Base-by-base conservation (phyloP, 2,329 filamentous ascomycete species). In the Raffaelea arxii region DNA sequence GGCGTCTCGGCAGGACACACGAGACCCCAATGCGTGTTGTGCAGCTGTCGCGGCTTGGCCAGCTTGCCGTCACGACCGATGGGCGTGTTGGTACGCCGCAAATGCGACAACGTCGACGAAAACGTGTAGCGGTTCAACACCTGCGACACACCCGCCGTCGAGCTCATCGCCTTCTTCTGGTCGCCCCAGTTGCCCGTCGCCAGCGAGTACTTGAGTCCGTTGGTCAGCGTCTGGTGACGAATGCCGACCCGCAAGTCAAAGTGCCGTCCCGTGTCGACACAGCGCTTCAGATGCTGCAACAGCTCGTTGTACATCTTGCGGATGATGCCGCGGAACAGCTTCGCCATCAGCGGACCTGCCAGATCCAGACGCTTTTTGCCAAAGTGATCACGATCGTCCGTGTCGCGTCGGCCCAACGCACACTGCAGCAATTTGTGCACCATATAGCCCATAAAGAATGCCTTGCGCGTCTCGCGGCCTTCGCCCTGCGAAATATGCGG, bases 171-270 rank as follows among this genome's bases (percentile, higher is more conserved):
- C 72, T 97, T 98, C 77, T 97, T 98, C 71, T 98, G 92, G 55
- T 98, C 92, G 60, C 92, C 94, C 94, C 92, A 98, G 67, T 98
- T 98, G 55, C 92, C 92, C 14, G 92, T 98, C 23, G 92, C 91
- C 51, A 98, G 74, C 44, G 92, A 96, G 67, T 98, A 98, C 62
- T 96, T 95, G 54, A 98, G 69, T 43, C 91, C 92, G 60, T 92
- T 94, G 19, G 90, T 94, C 55, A 98, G 75, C 19, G 92, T 95
- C 52, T 82, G 84, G 21, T 85, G 82, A 70, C 96, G 97, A 59
- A 97, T 84, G 55, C 89, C 92, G 49, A 95, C 78, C 14, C 86
- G 86, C 37, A 97, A 70, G 54, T 92, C 92, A 70, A 98, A 96
- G 52, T 94, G 86, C 50, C 82, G 78, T 64, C 85, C 86, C 46